phyloP scores from a whole-genome alignment of 208 protist species.

The Crithidia fasciculata region DNA sequence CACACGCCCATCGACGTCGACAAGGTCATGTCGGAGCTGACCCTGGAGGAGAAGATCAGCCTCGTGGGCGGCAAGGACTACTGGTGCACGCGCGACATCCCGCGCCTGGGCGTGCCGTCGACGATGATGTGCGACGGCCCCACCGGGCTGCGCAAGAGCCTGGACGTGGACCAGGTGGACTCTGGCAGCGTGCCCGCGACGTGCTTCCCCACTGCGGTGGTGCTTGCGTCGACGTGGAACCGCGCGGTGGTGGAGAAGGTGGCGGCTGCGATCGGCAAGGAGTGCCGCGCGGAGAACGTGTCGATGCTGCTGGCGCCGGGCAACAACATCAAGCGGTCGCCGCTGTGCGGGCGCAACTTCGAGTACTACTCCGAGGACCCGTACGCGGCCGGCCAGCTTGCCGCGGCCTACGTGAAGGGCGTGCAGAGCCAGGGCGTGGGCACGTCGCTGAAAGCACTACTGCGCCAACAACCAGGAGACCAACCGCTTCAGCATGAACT shows the following conservation, averaged over 20 bases:
- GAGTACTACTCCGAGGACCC: slow-evolving; percentile 62
- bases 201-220: slow-evolving; percentile 22
- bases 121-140: too few relatives aligned
- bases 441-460: slow-evolving; percentile 52
- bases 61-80: too few relatives aligned
- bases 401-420: slow-evolving; percentile 25
- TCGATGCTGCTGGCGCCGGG: slow-evolving; percentile 21
- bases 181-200: slow-evolving; percentile 10
- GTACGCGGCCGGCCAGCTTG: slow-evolving; percentile 22
- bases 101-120: too few relatives aligned
- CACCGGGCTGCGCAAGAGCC: too few relatives aligned
- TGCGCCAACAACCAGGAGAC: slow-evolving; percentile 53
- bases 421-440: slow-evolving; percentile 40
- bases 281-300: slow-evolving; percentile 25
- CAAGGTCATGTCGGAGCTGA: too few relatives aligned
- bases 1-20: too few relatives aligned
- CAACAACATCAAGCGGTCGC: slow-evolving; percentile 34
- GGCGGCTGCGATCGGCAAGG: slow-evolving; percentile 8
- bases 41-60: too few relatives aligned
- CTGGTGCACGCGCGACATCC: too few relatives aligned
- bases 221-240: slow-evolving; percentile 35
- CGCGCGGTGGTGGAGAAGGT: slow-evolving; percentile 12
- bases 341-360: slow-evolving; percentile 52
- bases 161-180: too few relatives aligned
- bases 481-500: slow-evolving; percentile 16